Conservation (phyloP, 78 protist species). For the Chrysochromulina tobinii region DNA sequence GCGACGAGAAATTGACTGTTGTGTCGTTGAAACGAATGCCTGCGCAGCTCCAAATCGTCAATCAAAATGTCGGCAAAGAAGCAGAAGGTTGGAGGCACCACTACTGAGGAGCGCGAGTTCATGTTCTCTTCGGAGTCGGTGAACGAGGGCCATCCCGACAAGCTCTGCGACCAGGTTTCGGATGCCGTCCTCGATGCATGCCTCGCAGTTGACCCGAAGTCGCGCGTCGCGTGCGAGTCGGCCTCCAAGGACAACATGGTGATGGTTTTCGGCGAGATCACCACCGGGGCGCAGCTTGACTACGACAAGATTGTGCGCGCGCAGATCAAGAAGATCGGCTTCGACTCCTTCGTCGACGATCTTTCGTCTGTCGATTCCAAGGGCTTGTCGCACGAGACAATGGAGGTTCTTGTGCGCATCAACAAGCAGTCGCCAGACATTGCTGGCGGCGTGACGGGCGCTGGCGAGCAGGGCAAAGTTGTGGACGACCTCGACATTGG, state of each 20-base stretch:
- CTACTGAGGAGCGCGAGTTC: slow-evolving; percentile 52
- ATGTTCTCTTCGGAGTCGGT: slow-evolving; percentile 98
- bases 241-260: slow-evolving; percentile 96
- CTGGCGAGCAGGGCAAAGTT: slow-evolving; percentile 69
- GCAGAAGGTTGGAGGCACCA: neutral
- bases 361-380: slow-evolving; percentile 19
- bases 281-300: slow-evolving; percentile 95
- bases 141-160: slow-evolving; percentile 98
- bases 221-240: slow-evolving; percentile 80
- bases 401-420: slow-evolving; percentile 94
- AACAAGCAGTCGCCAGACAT: slow-evolving; percentile 99
- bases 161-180: slow-evolving; percentile 98
- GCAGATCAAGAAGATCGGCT: slow-evolving; percentile 92
- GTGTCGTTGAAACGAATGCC: no score
- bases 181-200: slow-evolving; percentile 99
- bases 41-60: no score
- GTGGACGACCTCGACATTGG: slow-evolving; percentile 86
- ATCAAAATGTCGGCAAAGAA: neutral
- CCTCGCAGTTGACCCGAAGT: slow-evolving; percentile 92
- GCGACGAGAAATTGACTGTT: no score
- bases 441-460: slow-evolving; percentile 87
- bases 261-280: slow-evolving; percentile 99
- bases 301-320: slow-evolving; percentile 93
- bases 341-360: slow-evolving; percentile 66
- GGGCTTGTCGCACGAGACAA: slow-evolving; percentile 71